Percentiles rank a stretch among this genome's conserved stretches.
These are phyloP conservation scores for Nevesoporus exiguus DNA, from an alignment of 768 basidiomycete species.

Conservation along the genomic window DNA sequence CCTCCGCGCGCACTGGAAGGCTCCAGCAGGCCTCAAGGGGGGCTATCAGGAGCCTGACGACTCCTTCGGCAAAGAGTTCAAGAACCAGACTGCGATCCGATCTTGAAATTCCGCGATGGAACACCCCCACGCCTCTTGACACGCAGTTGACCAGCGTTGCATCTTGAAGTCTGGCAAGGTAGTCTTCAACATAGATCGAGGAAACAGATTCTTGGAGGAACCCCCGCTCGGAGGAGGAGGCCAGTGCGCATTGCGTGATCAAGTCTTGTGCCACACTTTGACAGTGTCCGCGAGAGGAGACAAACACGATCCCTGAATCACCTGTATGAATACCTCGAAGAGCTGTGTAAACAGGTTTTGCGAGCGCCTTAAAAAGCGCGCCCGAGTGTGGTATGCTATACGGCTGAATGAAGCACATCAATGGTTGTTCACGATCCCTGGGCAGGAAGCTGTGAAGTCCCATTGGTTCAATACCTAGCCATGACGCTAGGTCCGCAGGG, in stretches of 20 bases:
- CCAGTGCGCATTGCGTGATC: constrained; percentile 81
- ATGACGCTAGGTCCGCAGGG: constrained; percentile 72
- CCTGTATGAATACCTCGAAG: constrained; percentile 46
- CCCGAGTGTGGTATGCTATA: constrained; percentile 87
- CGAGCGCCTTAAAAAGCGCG: constrained; percentile 86
- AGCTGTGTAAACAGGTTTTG: constrained; percentile 82
- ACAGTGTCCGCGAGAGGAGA: constrained; percentile 82
- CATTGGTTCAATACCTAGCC: constrained; percentile 69
- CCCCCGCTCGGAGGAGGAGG: constrained; percentile 63
- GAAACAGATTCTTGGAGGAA: constrained; percentile 56
- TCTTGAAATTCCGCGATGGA: constrained; percentile 67
- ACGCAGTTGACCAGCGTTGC: constrained; percentile 63
- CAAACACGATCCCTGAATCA: constrained; percentile 74
- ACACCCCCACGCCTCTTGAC: constrained; percentile 84
- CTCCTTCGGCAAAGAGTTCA: constrained; percentile 76
- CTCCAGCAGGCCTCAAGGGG: constrained; percentile 87
- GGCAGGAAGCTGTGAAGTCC: constrained; percentile 77
- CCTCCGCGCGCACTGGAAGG: constrained; percentile 76
- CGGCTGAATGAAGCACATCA: constrained; percentile 63
- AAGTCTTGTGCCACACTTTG: constrained; percentile 72
- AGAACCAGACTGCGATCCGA: constrained; percentile 70
- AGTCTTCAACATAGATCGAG: constrained; percentile 54
- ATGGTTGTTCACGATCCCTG: constrained; percentile 75
- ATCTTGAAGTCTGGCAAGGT: constrained; percentile 60
- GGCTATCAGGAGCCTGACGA: constrained; percentile 75